phyloP scores from a whole-genome alignment of 1,284 basidiomycete genomes.

The Ustilago trichophora region DNA sequence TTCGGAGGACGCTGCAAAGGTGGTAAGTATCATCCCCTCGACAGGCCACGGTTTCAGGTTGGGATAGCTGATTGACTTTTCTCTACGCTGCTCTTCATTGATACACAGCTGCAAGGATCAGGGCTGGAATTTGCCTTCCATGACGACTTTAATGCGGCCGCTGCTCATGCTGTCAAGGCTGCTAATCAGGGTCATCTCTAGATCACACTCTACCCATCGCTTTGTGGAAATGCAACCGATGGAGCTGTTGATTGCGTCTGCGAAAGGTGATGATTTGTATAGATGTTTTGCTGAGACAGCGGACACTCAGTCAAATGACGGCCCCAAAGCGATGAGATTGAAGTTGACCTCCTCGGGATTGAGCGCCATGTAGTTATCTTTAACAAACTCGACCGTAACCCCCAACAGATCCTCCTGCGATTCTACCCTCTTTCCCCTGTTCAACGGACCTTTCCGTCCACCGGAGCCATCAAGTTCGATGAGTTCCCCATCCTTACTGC shows the following conservation, averaged over 20 bases:
- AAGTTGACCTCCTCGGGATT: conserved; percentile 61
- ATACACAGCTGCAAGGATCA: conserved; percentile 14
- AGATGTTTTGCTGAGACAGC: too few relatives aligned
- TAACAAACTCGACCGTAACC: conserved; percentile 50
- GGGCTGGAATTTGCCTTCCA: conserved; percentile 43
- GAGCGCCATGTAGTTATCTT: conserved; percentile 58
- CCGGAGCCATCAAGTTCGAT: conserved; percentile 61
- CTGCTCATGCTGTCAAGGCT: conserved; percentile 47
- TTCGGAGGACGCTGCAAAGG: conserved; percentile 45
- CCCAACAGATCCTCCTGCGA: conserved; percentile 44
- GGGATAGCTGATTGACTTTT: background rate
- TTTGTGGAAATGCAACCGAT: too few relatives aligned
- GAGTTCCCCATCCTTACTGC: conserved; percentile 48
- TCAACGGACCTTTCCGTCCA: conserved; percentile 57
- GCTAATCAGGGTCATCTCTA: conserved; percentile 39
- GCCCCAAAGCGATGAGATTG: conserved; percentile 61
- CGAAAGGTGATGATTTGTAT: too few relatives aligned
- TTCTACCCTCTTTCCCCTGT: conserved; percentile 38
- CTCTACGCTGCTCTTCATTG: background rate
- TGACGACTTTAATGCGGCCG: conserved; percentile 55
- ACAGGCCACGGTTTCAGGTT: background rate
- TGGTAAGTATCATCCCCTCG: conserved; percentile 7
- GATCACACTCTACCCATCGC: background rate
- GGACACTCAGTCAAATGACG: conserved; percentile 14
- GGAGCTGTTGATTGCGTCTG: too few relatives aligned